Percentiles rank a stretch among this genome's conserved stretches.
These are phyloP conservation scores for Torulaspora gathmanii DNA, from an alignment of 805 yeast species.

Conservation along the genomic window DNA sequence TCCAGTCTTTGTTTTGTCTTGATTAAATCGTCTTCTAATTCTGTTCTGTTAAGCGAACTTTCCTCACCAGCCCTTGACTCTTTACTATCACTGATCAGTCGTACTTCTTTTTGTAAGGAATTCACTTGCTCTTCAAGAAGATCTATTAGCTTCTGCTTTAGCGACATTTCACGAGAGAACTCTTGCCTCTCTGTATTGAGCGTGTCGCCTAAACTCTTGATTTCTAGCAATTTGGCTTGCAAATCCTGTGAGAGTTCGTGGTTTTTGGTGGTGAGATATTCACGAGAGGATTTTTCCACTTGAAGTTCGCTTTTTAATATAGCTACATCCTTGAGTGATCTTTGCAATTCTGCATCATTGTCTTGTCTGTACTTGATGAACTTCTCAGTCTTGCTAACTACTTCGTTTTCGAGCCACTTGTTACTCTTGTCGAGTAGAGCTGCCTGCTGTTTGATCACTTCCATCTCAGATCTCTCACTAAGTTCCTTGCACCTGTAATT, in stretches of 20 bases:
- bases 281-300: constrained; percentile 29
- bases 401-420: constrained; percentile 28
- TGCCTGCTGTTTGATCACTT: constrained; percentile 38
- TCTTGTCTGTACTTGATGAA: constrained; percentile 14
- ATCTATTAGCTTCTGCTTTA: constrained; percentile 57
- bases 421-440: constrained; percentile 31
- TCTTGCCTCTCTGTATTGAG: constrained; percentile 43
- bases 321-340: constrained; percentile 43
- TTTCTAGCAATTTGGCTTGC: constrained; percentile 42
- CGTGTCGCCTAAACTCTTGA: constrained; percentile 46
- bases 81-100: constrained; percentile 48
- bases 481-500: constrained; percentile 27
- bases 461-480: constrained; percentile 35
- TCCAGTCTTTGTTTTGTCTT: constrained; percentile 34
- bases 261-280: constrained; percentile 36
- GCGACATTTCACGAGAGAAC: constrained; percentile 51
- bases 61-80: constrained; percentile 38
- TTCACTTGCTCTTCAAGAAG: constrained; percentile 39
- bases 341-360: constrained; percentile 57
- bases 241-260: constrained; percentile 38
- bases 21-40: constrained; percentile 32
- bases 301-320: constrained; percentile 26
- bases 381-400: constrained; percentile 9
- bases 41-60: constrained; percentile 27
- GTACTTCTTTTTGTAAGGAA: constrained; percentile 42